These are phyloP conservation scores for Cardamine resedifolia DNA, from an alignment of 345 rosid species.

Conservation along the genomic window DNA sequence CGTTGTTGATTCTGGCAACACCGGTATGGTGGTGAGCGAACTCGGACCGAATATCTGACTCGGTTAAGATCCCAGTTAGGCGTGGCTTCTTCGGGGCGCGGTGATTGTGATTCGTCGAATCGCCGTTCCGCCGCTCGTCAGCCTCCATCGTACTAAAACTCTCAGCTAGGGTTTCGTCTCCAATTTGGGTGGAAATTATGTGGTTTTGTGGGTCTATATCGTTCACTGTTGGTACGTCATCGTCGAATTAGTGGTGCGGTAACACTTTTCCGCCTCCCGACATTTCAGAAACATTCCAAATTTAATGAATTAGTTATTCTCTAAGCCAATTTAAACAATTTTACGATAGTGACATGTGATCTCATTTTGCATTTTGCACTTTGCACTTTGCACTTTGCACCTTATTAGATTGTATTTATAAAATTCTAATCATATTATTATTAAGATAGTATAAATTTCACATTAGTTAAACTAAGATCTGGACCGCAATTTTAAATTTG, in stretches of 20 bases:
- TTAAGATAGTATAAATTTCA: not conserved
- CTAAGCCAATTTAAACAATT: not conserved
- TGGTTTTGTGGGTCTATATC: constrained; percentile 19
- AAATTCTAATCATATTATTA: not conserved
- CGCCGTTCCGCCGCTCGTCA: constrained; percentile 51
- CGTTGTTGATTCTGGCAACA: constrained; percentile 71
- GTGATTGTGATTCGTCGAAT: constrained; percentile 35
- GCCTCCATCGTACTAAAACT: constrained; percentile 38
- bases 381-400: not conserved
- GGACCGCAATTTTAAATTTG: not conserved
- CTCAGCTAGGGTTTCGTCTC: constrained; percentile 32
- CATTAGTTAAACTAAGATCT: not conserved
- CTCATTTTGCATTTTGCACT: not conserved
- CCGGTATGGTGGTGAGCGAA: constrained; percentile 71
- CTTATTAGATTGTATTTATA: not conserved
- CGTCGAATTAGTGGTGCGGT: constrained; percentile 28
- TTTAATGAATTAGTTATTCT: not conserved
- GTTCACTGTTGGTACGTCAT: constrained; percentile 25
- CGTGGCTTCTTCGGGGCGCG: constrained; percentile 51
- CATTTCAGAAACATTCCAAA: constrained; percentile 12
- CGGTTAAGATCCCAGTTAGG: constrained; percentile 36
- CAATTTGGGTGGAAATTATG: not conserved
- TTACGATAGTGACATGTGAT: not conserved
- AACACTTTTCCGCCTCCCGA: constrained; percentile 31
- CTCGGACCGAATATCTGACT: constrained; percentile 52